Conservation (phyloP, 2,329 filamentous ascomycete species). For the Xylariales sp. region DNA sequence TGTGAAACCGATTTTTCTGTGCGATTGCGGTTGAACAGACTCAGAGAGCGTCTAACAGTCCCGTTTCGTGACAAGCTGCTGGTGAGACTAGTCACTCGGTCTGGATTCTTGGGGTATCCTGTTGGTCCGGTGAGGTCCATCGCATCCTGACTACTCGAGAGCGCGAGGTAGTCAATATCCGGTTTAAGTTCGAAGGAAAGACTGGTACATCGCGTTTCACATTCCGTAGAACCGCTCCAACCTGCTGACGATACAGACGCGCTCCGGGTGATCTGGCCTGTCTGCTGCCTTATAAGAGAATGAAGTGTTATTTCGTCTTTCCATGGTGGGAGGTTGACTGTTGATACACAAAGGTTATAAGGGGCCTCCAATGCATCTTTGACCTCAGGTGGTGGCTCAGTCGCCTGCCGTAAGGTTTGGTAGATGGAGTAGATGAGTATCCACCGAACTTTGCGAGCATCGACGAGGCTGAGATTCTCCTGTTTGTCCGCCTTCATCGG, state of each 20-base stretch:
- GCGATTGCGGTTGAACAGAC: slow-evolving; percentile 20
- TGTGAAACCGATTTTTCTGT: not conserved
- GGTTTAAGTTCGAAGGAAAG: slow-evolving; percentile 41
- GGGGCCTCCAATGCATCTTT: slow-evolving; percentile 48
- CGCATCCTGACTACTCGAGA: slow-evolving; percentile 30
- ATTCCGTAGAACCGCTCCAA: slow-evolving; percentile 7
- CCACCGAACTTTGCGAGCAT: slow-evolving; percentile 75
- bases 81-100: slow-evolving; percentile 23
- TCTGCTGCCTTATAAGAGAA: slow-evolving; percentile 25
- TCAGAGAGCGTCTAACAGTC: slow-evolving; percentile 26
- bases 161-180: slow-evolving; percentile 51
- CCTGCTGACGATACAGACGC: slow-evolving; percentile 12
- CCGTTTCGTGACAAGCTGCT: slow-evolving; percentile 26
- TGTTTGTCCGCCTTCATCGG: slow-evolving; percentile 49
- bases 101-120: slow-evolving; percentile 10
- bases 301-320: slow-evolving; percentile 25
- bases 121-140: slow-evolving; percentile 1
- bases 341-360: slow-evolving; percentile 51
- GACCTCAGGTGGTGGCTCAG: slow-evolving; percentile 57
- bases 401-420: slow-evolving; percentile 66
- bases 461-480: slow-evolving; percentile 55
- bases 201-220: slow-evolving; percentile 9
- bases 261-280: slow-evolving; percentile 18
- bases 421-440: slow-evolving; percentile 68
- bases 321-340: slow-evolving; percentile 42